A percentile compares a stretch with the other conserved stretches of the same genome.
phyloP scores from a whole-genome alignment of 805 yeast genomes.

The Saccharomyces eubayanus region DNA sequence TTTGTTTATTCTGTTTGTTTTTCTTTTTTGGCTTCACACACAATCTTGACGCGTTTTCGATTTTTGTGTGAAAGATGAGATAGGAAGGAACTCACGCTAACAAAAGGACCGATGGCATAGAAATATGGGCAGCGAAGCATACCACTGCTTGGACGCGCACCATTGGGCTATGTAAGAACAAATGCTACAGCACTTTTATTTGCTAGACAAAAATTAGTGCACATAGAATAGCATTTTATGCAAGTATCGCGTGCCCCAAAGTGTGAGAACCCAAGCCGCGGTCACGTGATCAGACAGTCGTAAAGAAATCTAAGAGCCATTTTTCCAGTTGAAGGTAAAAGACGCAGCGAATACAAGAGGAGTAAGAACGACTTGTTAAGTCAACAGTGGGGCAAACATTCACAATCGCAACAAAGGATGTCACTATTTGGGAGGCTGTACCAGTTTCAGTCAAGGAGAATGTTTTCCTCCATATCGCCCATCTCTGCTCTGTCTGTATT shows the following conservation, averaged over 20 bases:
- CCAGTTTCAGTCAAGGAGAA: slow-evolving; percentile 11
- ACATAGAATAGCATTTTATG: not conserved
- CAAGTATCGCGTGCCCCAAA: not conserved
- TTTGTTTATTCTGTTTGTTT: not conserved
- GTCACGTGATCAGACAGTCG: not conserved
- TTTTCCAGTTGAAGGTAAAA: not conserved
- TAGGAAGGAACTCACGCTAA: not conserved
- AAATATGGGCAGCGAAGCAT: not conserved
- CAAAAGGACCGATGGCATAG: not conserved
- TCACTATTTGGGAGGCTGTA: slow-evolving; percentile 9
- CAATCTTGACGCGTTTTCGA: not conserved
- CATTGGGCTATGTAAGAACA: not conserved
- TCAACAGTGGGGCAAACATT: not conserved
- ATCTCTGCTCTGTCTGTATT: slow-evolving; percentile 12
- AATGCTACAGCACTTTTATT: not conserved
- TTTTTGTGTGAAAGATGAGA: not conserved
- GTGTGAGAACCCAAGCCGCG: not conserved
- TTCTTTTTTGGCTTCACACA: slow-evolving; percentile 1
- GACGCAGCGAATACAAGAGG: not conserved
- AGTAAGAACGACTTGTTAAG: not conserved
- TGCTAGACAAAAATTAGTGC: not conserved
- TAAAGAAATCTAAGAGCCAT: not conserved
- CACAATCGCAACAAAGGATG: slow-evolving; percentile 1
- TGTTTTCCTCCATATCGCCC: slow-evolving; percentile 10
- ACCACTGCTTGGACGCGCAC: not conserved